Base-by-base conservation (phyloP, 306 rosid genomes). In the Quercus gilva region DNA sequence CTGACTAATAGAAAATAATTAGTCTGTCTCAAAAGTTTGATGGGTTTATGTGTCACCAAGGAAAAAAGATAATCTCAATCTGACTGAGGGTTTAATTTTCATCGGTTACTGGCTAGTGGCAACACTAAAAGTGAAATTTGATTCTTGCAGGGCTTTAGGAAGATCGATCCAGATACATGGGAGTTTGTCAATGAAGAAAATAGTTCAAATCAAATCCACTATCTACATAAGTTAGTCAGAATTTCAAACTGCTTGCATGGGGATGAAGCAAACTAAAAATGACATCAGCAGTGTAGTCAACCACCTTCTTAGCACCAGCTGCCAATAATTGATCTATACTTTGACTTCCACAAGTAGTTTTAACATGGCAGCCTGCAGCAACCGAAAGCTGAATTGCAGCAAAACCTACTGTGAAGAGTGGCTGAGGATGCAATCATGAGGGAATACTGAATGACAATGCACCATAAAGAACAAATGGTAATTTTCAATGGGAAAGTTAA, bases 301-400 rank as follows among this genome's bases (percentile, higher is more conserved):
- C 86, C 28, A 94, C 98, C 85, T 88, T 97, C 87, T 95, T 94
- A 80, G 94, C 93, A 75, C 98, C 98, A 49, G 93, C 96, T 58
- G 86, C 91, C 78, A 93, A 80, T 45, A 88, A 19, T 83, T 91
- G 86, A 26, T 80, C 91, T 57, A 91, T 64, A 56, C 97, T 95
- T 90, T 88, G 88, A 78, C 71, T 82, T 84, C 98, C 97, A 68
- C 97, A 95, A 28, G 94, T 92, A 80, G 98, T 89, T 69, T 91
- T 78, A 51, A 93, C 97, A 79, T 73, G 80, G 89, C 99, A 95
- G 65, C 96, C 94, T 70, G 86, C 79, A 29, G 90, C 99, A 52
- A 92, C 91, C 68, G 96, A 88, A 81, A 95, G 85, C 90, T 93
- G 99, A 84, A 91, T 85, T 64, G 96, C 98, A 57, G 91, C 17